Conservation (phyloP, 306 rosid species). For the Canavalia ensiformis region DNA sequence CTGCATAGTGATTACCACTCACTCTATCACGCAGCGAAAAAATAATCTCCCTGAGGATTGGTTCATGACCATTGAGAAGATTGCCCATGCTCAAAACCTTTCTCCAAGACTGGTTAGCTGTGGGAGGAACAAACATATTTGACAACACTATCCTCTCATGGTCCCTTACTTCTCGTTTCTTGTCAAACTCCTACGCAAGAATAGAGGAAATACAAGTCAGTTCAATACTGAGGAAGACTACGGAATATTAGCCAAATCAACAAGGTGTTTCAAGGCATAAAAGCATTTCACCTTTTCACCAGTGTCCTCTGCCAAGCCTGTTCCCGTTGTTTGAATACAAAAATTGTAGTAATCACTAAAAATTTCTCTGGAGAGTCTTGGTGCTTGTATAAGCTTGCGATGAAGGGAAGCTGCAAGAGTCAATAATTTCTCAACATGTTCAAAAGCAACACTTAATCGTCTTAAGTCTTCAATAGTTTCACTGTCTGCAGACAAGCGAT, state of each 20-base stretch:
- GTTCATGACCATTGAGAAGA: constrained; percentile 97
- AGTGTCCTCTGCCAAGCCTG: constrained; percentile 53
- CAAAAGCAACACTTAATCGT: constrained; percentile 73
- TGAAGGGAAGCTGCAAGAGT: constrained; percentile 88
- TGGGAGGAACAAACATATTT: constrained; percentile 81
- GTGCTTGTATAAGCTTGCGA: constrained; percentile 80
- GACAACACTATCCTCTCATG: constrained; percentile 79
- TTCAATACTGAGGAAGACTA: constrained; percentile 30
- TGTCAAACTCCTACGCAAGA: constrained; percentile 68
- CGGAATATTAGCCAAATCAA: constrained; percentile 16
- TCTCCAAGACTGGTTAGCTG: constrained; percentile 96
- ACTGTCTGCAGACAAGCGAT: constrained; percentile 71
- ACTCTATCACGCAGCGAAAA: constrained; percentile 73
- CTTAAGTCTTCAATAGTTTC: constrained; percentile 78
- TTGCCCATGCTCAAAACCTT: constrained; percentile 98
- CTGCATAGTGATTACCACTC: constrained; percentile 85
- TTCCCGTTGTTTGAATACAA: constrained; percentile 74
- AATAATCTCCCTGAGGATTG: constrained; percentile 82
- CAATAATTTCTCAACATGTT: constrained; percentile 82
- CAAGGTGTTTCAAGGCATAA: constrained; percentile 6
- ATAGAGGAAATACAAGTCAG: constrained; percentile 46
- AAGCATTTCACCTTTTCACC: constrained; percentile 64
- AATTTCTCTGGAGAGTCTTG: constrained; percentile 78
- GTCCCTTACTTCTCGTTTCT: constrained; percentile 63
- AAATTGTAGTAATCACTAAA: constrained; percentile 75